Base-by-base conservation (phyloP, 306 rosid species). In the Cucurbita maxima region DNA sequence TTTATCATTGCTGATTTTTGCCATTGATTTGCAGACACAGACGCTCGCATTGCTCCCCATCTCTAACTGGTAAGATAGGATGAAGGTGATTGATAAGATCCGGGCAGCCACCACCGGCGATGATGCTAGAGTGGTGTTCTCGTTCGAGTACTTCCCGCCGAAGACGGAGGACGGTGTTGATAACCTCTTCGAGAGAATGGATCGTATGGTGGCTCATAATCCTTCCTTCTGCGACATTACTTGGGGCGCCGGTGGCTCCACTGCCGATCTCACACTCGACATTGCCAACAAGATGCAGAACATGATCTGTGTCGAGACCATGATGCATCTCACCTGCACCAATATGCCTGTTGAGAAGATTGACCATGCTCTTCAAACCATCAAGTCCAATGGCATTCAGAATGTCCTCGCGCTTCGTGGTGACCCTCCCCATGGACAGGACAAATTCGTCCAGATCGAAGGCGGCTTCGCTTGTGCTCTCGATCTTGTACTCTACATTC, bases 271-370 rank as follows among this genome's bases (percentile, higher is more conserved):
- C 59, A 95, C 97, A 3, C 83, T 95, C 53, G 96, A 91, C 81
- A 95, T 95, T 14, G 86, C 99, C 3, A 89, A 89, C 79, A 87
- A 77, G 83, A 95, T 95, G 96, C 99, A 95, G 91, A 95, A 95
- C 76, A 64, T 81, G 72, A 79, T 91, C n/a, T 89, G 99, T 54
- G 99, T 95, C 5, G 99, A 91, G 81, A 82, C 84, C 59, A 95
- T 95, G 99, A 95, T 91, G 99, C 99, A 89, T 50, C 92, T 95
- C 62, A 95, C 99, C 74, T 91, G 99, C 62, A 95, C 99, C 71
- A 95, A 91, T 84, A 95, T 95, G 99, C 97, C 97, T 12, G 77
- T 95, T 0, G 97, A 95, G 6, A 91, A 88, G 88, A 89, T 95
- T 77, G 97, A 95, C 80, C 90, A 89, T 71, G 99, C 97, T 50